Conservation (phyloP, 345 rosid genomes). For the Populus euphratica region DNA sequence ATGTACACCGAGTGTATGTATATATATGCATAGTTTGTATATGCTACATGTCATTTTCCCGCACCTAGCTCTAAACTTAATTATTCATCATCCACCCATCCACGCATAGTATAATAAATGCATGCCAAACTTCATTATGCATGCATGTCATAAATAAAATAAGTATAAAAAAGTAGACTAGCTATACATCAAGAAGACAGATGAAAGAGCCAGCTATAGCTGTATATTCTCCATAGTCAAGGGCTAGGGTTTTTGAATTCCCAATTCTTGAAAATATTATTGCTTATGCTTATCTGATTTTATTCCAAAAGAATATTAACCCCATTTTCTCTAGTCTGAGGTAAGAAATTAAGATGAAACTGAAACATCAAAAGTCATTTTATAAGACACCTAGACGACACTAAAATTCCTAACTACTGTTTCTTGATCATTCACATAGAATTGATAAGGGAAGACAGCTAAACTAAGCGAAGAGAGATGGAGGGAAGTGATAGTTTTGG, state of each 20-base stretch:
- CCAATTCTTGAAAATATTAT: slow-evolving; percentile 5
- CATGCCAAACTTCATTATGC: background rate
- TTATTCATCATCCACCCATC: background rate
- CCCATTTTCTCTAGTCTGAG: slow-evolving; percentile 5
- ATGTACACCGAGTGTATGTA: background rate
- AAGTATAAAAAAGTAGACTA: background rate
- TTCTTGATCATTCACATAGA: slow-evolving; percentile 25
- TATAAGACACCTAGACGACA: slow-evolving; percentile 21
- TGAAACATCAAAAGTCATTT: slow-evolving; percentile 11
- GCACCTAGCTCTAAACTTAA: background rate
- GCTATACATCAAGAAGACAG: background rate
- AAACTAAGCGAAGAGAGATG: slow-evolving; percentile 9
- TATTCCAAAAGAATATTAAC: slow-evolving; percentile 7
- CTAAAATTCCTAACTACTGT: slow-evolving; percentile 34
- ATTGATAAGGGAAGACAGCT: slow-evolving; percentile 19
- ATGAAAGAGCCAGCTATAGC: background rate
- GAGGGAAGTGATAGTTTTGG: slow-evolving; percentile 15
- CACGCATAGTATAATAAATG: background rate
- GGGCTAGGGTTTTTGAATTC: slow-evolving; percentile 32
- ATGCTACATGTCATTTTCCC: background rate
- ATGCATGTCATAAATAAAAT: background rate
- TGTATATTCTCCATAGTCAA: slow-evolving; percentile 16
- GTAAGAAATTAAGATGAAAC: background rate
- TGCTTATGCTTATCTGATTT: slow-evolving; percentile 3
- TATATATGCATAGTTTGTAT: background rate